phyloP scores from a whole-genome alignment of 2,329 filamentous ascomycete genomes.

The Cladosporium sp. region DNA sequence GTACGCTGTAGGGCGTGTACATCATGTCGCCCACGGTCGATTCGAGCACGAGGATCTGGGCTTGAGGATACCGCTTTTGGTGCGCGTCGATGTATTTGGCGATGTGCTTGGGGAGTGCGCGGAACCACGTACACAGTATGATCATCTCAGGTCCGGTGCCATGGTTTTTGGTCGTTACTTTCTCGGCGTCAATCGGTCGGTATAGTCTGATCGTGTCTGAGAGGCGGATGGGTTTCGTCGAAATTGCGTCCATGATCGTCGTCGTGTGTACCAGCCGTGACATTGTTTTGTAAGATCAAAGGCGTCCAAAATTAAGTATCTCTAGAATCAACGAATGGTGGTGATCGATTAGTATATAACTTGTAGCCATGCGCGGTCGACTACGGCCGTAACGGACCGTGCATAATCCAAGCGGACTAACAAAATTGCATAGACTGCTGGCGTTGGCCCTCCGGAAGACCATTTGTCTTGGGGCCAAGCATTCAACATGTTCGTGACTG shows the following conservation, averaged over 20 bases:
- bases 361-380: neutral
- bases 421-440: neutral
- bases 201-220: neutral
- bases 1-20: constrained; percentile 3
- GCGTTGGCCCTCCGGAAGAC: neutral
- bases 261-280: neutral
- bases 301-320: neutral
- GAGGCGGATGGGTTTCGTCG: neutral
- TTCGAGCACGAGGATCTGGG: constrained; percentile 35
- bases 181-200: neutral
- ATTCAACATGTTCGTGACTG: neutral
- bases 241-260: neutral
- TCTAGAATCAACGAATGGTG: neutral
- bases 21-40: constrained; percentile 28
- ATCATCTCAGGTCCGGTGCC: constrained; percentile 33
- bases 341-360: neutral
- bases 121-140: constrained; percentile 39
- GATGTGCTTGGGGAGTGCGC: constrained; percentile 33
- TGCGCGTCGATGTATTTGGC: constrained; percentile 35
- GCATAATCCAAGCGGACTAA: neutral
- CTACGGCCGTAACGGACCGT: constrained; percentile 10
- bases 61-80: constrained; percentile 27
- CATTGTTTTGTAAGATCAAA: neutral
- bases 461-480: neutral
- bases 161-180: neutral